phyloP scores from a whole-genome alignment of 2,329 filamentous ascomycete species.

The Sporothrix mexicana region DNA sequence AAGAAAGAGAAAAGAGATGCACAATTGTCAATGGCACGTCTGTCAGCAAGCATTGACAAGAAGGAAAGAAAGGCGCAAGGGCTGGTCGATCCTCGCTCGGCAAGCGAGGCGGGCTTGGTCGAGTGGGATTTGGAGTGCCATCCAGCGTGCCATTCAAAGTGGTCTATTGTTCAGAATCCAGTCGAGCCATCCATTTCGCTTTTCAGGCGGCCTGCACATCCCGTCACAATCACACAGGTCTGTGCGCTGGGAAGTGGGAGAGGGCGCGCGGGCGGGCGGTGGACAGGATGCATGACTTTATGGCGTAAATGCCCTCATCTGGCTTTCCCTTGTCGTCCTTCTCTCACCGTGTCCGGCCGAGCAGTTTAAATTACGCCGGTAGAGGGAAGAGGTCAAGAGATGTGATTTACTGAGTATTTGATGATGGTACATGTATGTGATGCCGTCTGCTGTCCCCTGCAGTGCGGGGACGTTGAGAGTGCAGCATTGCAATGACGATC shows the following conservation, averaged over 20 bases:
- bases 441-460: too few species aligned
- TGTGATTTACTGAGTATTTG: not conserved
- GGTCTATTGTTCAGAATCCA: too few species aligned
- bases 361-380: not conserved
- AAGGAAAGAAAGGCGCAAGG: not conserved
- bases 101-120: too few species aligned
- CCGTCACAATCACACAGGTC: constrained; percentile 7
- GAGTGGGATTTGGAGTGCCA: not conserved
- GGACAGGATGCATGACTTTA: not conserved
- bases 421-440: not conserved
- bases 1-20: too few species aligned
- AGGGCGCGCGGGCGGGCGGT: not conserved
- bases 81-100: not conserved
- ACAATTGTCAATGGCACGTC: too few species aligned
- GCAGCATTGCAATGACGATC: not conserved
- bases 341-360: not conserved
- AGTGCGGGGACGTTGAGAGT: too few species aligned
- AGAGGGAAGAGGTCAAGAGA: not conserved
- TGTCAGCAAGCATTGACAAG: not conserved
- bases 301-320: too few species aligned
- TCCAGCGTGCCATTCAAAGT: not conserved
- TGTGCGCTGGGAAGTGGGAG: not conserved
- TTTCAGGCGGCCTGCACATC: not conserved
- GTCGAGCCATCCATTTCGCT: not conserved
- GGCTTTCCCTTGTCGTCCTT: not conserved